phyloP scores from a whole-genome alignment of 257 asterid species.

The Solanum paucissectum region DNA sequence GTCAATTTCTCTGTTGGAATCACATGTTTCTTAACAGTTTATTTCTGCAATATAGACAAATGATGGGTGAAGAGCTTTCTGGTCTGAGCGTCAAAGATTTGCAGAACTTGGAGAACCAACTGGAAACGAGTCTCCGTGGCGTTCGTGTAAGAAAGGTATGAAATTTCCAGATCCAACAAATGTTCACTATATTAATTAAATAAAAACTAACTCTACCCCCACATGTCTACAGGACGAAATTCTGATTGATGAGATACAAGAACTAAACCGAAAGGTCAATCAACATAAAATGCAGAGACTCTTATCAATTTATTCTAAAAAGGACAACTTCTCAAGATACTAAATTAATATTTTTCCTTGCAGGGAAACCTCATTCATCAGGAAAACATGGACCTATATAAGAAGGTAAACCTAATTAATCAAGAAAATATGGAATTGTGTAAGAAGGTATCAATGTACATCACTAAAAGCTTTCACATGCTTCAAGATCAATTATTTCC shows the following conservation, averaged over 20 bases:
- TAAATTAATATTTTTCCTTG: conserved; percentile 22
- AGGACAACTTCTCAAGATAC: conserved; percentile 5
- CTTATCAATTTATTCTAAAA: background rate
- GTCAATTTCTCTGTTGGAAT: background rate
- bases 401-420: conserved; percentile 38
- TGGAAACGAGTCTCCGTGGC: conserved; percentile 53
- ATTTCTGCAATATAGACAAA: conserved; percentile 28
- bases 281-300: background rate
- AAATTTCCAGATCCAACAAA: background rate
- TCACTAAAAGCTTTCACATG: background rate
- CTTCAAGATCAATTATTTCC: conserved; percentile 1
- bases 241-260: conserved; percentile 48
- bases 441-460: conserved; percentile 33
- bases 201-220: background rate
- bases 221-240: conserved; percentile 43
- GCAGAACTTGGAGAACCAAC: conserved; percentile 54
- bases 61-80: conserved; percentile 69
- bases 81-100: conserved; percentile 48
- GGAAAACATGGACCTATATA: conserved; percentile 56
- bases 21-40: background rate
- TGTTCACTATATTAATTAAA: background rate
- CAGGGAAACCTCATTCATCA: conserved; percentile 60
- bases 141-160: conserved; percentile 58
- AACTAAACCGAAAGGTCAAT: conserved; percentile 48
- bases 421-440: conserved; percentile 41